These are phyloP conservation scores for Chaetomium globosum DNA, from an alignment of 2,329 filamentous ascomycete species.

Conservation along the genomic window DNA sequence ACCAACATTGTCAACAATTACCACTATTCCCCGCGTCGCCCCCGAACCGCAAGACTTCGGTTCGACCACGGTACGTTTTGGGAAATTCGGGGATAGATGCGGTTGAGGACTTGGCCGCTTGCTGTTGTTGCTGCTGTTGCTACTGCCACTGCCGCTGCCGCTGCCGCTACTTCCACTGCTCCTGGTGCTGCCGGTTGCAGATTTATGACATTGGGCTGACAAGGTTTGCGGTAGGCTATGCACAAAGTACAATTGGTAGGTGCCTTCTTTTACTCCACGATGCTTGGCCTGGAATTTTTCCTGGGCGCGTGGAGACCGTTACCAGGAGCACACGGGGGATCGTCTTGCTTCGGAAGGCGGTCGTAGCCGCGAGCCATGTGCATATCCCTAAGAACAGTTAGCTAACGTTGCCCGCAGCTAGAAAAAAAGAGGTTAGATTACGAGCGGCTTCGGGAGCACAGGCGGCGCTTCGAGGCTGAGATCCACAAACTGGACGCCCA, in stretches of 20 bases:
- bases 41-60: conserved; percentile 55
- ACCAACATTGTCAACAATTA: conserved; percentile 70
- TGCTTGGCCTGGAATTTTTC: background rate
- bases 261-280: conserved; percentile 27
- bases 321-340: background rate
- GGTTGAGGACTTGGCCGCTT: background rate
- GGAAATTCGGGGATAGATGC: background rate
- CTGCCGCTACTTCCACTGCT: background rate
- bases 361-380: background rate
- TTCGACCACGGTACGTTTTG: conserved; percentile 40
- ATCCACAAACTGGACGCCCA: conserved; percentile 88
- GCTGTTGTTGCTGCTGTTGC: no score
- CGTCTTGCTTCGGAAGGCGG: background rate
- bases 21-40: conserved; percentile 53
- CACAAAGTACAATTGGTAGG: conserved; percentile 79
- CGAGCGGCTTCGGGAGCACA: conserved; percentile 86
- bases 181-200: background rate
- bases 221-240: conserved; percentile 54
- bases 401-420: conserved; percentile 58
- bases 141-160: no score
- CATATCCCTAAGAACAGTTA: conserved; percentile 17
- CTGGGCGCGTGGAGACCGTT: background rate
- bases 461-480: conserved; percentile 85
- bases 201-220: conserved; percentile 30
- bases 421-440: conserved; percentile 94